phyloP scores from a whole-genome alignment of 1,284 basidiomycete genomes.

The Ustilago sp. region DNA sequence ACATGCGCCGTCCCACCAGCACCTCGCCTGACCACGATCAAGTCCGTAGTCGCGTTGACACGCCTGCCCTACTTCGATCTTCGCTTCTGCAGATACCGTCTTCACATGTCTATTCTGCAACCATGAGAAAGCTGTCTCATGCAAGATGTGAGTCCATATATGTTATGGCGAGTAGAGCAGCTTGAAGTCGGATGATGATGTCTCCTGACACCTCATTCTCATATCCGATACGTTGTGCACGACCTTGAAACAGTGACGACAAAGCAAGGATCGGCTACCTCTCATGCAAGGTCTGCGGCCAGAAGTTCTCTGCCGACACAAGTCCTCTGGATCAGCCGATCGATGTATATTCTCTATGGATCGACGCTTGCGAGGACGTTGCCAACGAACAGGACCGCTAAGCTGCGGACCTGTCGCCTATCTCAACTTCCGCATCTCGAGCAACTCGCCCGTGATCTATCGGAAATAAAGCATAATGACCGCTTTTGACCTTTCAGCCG shows the following conservation, averaged over 20 bases:
- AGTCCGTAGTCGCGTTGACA: slow-evolving; percentile 1
- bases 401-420: neutral
- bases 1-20: neutral
- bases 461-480: no score
- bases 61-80: neutral
- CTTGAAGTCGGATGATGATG: neutral
- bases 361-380: slow-evolving; percentile 87
- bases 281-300: slow-evolving; percentile 67
- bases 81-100: slow-evolving; percentile 64
- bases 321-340: slow-evolving; percentile 85
- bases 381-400: slow-evolving; percentile 70
- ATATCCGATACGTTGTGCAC: no score
- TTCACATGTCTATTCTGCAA: slow-evolving; percentile 81
- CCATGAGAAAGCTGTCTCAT: slow-evolving; percentile 87
- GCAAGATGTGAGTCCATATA: slow-evolving; percentile 77
- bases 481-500: no score
- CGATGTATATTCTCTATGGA: slow-evolving; percentile 90
- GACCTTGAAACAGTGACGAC: slow-evolving; percentile 64
- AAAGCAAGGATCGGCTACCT: slow-evolving; percentile 62
- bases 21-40: neutral
- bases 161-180: neutral
- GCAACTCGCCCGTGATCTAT: neutral
- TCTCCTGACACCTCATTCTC: neutral
- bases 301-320: slow-evolving; percentile 62
- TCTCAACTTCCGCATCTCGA: neutral